A percentile compares a stretch with the other conserved stretches of the same genome.
Evolutionary conservation across 2,329 filamentous ascomycete species (phyloP).

Genomic region (Tolypocladium cylindrosporum): DNA sequence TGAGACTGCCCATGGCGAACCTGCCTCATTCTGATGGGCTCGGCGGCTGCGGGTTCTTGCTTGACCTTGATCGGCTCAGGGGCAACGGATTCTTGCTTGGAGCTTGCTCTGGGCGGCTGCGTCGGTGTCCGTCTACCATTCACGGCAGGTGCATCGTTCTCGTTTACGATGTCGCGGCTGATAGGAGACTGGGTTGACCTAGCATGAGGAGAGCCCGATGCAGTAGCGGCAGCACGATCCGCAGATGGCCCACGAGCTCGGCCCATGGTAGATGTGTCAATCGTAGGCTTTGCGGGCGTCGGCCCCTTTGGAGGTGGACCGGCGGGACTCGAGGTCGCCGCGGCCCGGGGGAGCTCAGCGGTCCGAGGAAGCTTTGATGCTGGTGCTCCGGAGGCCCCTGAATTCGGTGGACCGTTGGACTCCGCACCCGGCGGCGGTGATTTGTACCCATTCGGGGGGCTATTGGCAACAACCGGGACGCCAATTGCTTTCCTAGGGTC

Average conservation of each 20-base stretch:
- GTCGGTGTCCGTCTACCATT: constrained; percentile 58
- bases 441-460: constrained; percentile 30
- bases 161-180: constrained; percentile 22
- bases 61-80: constrained; percentile 22
- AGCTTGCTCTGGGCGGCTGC: constrained; percentile 30
- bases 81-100: constrained; percentile 24
- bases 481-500: constrained; percentile 40
- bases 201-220: constrained; percentile 25
- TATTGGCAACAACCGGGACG: constrained; percentile 22
- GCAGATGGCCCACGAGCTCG: constrained; percentile 39
- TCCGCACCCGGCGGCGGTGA: constrained; percentile 29
- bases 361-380: constrained; percentile 26
- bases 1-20: constrained; percentile 37
- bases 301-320: constrained; percentile 47
- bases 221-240: constrained; percentile 29
- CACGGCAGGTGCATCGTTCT: constrained; percentile 39
- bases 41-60: constrained; percentile 21
- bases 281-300: constrained; percentile 35
- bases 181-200: constrained; percentile 29
- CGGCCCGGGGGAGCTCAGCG: constrained; percentile 21
- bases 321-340: constrained; percentile 23
- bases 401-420: constrained; percentile 20
- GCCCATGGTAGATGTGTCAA: constrained; percentile 28
- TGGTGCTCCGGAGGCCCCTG: constrained; percentile 18
- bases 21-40: constrained; percentile 22